Evolutionary conservation across 2,329 filamentous ascomycete species (phyloP).

Genomic region (Pseudogymnoascus sp.): DNA sequence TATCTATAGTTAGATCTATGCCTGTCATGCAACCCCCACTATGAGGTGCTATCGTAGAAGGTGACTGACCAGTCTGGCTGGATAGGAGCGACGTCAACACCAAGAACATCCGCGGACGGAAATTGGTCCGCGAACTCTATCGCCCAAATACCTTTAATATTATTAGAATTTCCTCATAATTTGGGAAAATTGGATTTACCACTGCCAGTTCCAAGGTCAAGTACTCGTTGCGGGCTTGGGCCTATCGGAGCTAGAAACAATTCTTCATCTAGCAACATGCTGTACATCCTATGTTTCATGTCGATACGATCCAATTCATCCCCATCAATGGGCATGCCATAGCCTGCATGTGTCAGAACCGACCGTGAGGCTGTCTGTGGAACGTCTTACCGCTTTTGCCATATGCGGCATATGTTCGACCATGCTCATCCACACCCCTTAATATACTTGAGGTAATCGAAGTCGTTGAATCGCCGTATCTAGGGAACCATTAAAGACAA

Average conservation of each 20-base stretch:
- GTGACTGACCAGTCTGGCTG: conserved; percentile 9
- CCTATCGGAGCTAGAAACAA: conserved; percentile 17
- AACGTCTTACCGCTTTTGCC: conserved; percentile 16
- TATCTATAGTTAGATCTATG: background rate
- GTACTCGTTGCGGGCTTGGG: conserved; percentile 25
- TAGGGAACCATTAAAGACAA: background rate
- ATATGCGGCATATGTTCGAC: conserved; percentile 22
- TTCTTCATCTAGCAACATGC: conserved; percentile 17
- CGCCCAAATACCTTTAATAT: conserved; percentile 21
- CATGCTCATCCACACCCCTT: conserved; percentile 20
- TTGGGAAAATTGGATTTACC: conserved; percentile 30
- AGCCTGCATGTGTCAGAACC: conserved; percentile 22
- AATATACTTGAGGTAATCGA: conserved; percentile 17
- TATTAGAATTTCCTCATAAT: conserved; percentile 20
- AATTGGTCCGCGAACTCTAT: conserved; percentile 9
- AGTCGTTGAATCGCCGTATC: background rate
- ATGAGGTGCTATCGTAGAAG: background rate
- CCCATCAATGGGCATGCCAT: conserved; percentile 35
- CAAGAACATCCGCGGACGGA: conserved; percentile 10
- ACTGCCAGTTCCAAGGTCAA: conserved; percentile 34
- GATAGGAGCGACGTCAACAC: conserved; percentile 10
- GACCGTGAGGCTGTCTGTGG: background rate
- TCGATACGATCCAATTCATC: conserved; percentile 35
- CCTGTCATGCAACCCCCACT: background rate
- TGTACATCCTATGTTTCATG: conserved; percentile 32